phyloP scores from a whole-genome alignment of 257 asterid genomes.

The Plectranthus barbatus region DNA sequence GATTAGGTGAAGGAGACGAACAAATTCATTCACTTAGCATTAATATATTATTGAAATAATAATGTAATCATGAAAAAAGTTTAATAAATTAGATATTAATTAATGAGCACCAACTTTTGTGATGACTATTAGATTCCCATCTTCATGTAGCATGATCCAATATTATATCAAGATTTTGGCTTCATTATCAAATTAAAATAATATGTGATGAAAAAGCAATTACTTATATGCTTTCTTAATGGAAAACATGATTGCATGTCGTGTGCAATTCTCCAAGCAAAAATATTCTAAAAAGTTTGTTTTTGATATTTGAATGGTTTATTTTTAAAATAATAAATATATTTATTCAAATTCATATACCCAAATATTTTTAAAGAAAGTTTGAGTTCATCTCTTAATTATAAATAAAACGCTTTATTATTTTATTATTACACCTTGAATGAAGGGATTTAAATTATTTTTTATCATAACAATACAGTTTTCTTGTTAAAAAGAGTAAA shows the following conservation, averaged over 20 bases:
- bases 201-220: neutral
- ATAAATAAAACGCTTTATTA: no score
- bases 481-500: no score
- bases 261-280: no score
- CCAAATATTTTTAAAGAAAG: no score
- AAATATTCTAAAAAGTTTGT: neutral
- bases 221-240: neutral
- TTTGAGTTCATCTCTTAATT: no score
- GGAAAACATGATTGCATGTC: conserved; percentile 16
- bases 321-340: neutral
- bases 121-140: conserved; percentile 12
- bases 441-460: no score
- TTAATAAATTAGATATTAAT: neutral
- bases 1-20: neutral
- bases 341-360: no score
- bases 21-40: neutral
- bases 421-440: no score
- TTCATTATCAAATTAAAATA: conserved; percentile 1
- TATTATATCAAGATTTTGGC: conserved; percentile 10
- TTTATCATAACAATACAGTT: no score
- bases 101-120: conserved; percentile 16
- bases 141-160: neutral
- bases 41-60: conserved; percentile 2
- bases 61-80: neutral
- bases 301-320: neutral